Evolutionary conservation across 805 yeast species (phyloP).

Genomic region (Myxozyma vanderwaltii): DNA sequence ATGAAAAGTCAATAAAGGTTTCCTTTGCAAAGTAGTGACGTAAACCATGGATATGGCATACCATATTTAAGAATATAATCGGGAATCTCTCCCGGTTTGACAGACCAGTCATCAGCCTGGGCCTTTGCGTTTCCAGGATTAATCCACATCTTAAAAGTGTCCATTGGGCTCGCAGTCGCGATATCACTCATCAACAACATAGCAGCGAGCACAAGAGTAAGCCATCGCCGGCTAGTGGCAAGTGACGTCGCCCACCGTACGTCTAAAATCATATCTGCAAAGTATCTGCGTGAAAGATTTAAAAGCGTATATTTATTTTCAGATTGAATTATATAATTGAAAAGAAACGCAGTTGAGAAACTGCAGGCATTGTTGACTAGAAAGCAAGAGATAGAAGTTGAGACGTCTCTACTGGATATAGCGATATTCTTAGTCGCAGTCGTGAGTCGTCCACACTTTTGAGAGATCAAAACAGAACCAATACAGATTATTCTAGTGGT

Average conservation of each 20-base stretch:
- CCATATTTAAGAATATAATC: conserved; percentile 35
- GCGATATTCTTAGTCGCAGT: too few species aligned
- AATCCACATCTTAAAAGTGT: conserved; percentile 5
- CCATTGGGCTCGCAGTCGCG: conserved; percentile 6
- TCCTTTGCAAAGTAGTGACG: not conserved
- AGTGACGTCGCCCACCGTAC: not conserved
- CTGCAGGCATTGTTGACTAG: conserved; percentile 2
- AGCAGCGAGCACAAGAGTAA: not conserved
- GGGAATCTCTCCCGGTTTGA: conserved; percentile 36
- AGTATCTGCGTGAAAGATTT: too few species aligned
- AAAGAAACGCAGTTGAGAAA: not conserved
- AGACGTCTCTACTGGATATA: not conserved
- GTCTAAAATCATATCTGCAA: not conserved
- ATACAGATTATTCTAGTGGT: too few species aligned
- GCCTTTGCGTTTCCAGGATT: not conserved
- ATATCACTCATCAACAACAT: not conserved
- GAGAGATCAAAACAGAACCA: too few species aligned
- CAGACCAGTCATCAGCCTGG: conserved; percentile 28
- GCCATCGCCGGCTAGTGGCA: not conserved
- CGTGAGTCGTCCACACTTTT: too few species aligned
- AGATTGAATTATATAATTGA: not conserved
- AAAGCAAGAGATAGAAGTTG: not conserved
- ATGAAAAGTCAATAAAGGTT: not conserved
- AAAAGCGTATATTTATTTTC: not conserved
- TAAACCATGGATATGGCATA: not conserved